These are phyloP conservation scores for Penicillium sp. DNA, from an alignment of 2,329 filamentous ascomycete genomes.

Conservation along the genomic window DNA sequence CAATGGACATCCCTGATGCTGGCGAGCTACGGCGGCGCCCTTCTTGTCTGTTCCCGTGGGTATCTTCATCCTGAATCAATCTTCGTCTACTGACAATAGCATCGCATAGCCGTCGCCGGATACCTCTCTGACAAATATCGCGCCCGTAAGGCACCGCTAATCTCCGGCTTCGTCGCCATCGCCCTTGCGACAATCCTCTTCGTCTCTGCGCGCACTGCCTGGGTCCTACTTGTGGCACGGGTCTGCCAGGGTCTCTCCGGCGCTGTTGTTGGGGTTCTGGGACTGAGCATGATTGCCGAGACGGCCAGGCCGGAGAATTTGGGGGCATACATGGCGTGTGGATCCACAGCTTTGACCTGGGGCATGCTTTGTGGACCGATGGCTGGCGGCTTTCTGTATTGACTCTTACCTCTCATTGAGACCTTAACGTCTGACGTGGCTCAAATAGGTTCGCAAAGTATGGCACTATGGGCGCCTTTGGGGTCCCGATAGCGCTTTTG, in stretches of 20 bases:
- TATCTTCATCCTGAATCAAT: background rate
- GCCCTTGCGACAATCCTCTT: conserved; percentile 6
- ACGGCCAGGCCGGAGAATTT: conserved; percentile 1
- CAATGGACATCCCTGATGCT: conserved; percentile 9
- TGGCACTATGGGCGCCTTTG: conserved; percentile 4
- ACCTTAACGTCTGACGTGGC: too few relatives aligned
- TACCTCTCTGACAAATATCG: conserved; percentile 3
- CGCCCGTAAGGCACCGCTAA: conserved; percentile 1
- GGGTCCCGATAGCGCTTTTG: background rate
- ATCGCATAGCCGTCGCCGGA: background rate
- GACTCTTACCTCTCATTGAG: background rate
- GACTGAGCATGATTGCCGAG: conserved; percentile 7
- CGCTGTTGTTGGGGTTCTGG: conserved; percentile 6
- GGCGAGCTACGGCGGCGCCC: conserved; percentile 5
- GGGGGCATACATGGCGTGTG: conserved; percentile 5
- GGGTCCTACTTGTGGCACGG: conserved; percentile 1
- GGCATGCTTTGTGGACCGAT: conserved; percentile 6
- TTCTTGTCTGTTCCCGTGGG: conserved; percentile 8
- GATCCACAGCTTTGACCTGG: conserved; percentile 6
- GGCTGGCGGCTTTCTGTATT: conserved; percentile 6
- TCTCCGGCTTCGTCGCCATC: conserved; percentile 5
- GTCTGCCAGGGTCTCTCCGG: conserved; percentile 6
- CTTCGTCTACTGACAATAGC: background rate
- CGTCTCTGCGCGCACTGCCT: background rate
- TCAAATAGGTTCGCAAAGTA: conserved; percentile 3